Evolutionary conservation across 75 land plant genomes (phyloP), one percentile per base, ranked within the genome.

Genomic region (Ceratopteris richardii): DNA sequence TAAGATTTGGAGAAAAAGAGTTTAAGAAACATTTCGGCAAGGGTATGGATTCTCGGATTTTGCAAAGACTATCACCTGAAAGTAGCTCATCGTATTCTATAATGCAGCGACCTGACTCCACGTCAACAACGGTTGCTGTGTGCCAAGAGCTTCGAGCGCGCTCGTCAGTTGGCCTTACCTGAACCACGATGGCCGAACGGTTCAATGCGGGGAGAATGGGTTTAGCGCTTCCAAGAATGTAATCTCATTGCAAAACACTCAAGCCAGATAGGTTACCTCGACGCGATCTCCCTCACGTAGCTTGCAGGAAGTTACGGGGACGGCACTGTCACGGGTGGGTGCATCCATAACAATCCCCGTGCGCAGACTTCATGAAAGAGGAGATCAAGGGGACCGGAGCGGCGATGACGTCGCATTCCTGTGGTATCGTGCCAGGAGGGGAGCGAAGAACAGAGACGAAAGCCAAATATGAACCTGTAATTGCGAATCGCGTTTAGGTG

Each of bases 141-240:
- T 44, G 53, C 69, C 69, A 66, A 24, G 69, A 57, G 12, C 69
- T 62, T 4, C 69, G 60, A 1, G 37, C 44, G 20, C 69, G 62
- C 13, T 18, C 43, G 14, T 56, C 69, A 1, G 16, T 66, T 27
- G 30, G 64, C 33, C 64, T 22, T 4, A 66, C 69, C 67, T 66
- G 64, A 33, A 33, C 3, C n/a, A 20, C 48, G 17, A 46, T 17
- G 21, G 48, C 3, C 4, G 21, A 14, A 40, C 12, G 48, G 48
- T 7, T n/a, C n/a, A 20, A 46, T 2, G 48, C n/a, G 21, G n/a
- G 17, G 17, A 46, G 37, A 46, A 14, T 20, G 21, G 17, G 14
- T 4, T n/a, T 4, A 46, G 3, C 48, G 3, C 21, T 5, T 17
- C 14, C 21, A 20, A n/a, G n/a, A n/a, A n/a, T n/a, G n/a, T n/a